phyloP scores from a whole-genome alignment of 768 basidiomycete species.

The Boletales sp. region DNA sequence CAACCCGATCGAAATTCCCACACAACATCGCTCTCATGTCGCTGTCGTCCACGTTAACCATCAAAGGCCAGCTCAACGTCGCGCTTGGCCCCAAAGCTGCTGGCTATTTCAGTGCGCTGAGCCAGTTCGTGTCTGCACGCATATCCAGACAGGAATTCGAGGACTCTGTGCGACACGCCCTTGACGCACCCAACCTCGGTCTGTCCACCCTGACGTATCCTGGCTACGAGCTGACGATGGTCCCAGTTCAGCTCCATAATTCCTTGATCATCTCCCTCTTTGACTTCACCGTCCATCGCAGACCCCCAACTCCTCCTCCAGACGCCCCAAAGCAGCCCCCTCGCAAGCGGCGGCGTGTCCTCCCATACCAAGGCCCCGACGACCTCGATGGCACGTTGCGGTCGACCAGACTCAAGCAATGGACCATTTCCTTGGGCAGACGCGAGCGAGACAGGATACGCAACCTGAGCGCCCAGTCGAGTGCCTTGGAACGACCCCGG shows the following conservation, averaged over 20 bases:
- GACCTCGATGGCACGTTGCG: constrained; percentile 54
- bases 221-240: constrained; percentile 8
- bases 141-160: constrained; percentile 77
- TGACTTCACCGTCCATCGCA: constrained; percentile 70
- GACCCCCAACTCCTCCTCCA: constrained; percentile 63
- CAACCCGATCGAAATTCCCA: not conserved
- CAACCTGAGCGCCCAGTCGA: constrained; percentile 42
- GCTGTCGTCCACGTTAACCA: constrained; percentile 67
- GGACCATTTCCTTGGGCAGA: constrained; percentile 68
- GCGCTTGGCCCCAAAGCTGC: constrained; percentile 60
- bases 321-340: constrained; percentile 56
- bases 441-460: constrained; percentile 73
- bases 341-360: constrained; percentile 62
- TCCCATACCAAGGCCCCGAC: constrained; percentile 71
- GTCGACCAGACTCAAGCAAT: constrained; percentile 66
- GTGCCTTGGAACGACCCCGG: constrained; percentile 40
- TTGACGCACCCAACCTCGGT: constrained; percentile 58
- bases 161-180: constrained; percentile 56
- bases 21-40: constrained; percentile 48
- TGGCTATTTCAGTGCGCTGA: constrained; percentile 60
- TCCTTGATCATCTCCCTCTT: constrained; percentile 80
- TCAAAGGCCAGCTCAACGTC: constrained; percentile 63
- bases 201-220: constrained; percentile 3
- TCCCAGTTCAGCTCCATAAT: constrained; percentile 76
- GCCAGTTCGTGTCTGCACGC: constrained; percentile 61